A percentile compares a stretch with the other conserved stretches of the same genome.
These are phyloP conservation scores for Setaria viridis DNA, from an alignment of 202 grass and related monocot genomes.

Conservation along the genomic window DNA sequence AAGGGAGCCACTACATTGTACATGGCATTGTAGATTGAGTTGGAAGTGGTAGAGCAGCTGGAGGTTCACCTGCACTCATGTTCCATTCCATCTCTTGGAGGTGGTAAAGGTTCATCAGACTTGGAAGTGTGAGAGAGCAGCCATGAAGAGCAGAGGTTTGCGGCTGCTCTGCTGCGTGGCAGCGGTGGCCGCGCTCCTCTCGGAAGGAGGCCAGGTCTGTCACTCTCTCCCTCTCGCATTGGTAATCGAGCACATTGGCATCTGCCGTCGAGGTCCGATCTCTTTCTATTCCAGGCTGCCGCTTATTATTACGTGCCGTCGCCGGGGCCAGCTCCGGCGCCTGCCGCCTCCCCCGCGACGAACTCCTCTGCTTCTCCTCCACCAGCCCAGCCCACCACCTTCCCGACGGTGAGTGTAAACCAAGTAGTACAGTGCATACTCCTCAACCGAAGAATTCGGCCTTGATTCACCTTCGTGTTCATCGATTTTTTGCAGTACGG, in stretches of 20 bases:
- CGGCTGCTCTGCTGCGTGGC: slow-evolving; percentile 20
- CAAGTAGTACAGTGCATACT: neutral
- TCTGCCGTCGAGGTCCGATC: neutral
- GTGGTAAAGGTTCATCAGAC: too few relatives aligned
- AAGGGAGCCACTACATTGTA: too few relatives aligned
- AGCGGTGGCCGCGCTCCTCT: neutral
- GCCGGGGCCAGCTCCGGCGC: neutral
- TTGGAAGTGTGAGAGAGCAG: too few relatives aligned
- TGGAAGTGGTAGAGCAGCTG: too few relatives aligned
- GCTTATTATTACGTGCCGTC: slow-evolving; percentile 3
- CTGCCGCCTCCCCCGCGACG: neutral
- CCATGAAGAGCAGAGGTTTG: slow-evolving; percentile 2
- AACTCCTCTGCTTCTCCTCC: slow-evolving; percentile 5
- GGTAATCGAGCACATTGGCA: too few relatives aligned
- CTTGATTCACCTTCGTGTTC: neutral
- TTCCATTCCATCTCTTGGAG: too few relatives aligned
- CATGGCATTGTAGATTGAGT: too few relatives aligned
- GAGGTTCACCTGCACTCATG: too few relatives aligned
- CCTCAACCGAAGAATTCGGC: neutral
- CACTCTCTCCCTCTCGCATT: neutral
- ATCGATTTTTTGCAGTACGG: slow-evolving; percentile 43
- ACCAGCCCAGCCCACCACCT: neutral
- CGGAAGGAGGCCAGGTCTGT: slow-evolving; percentile 31
- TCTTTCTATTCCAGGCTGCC: slow-evolving; percentile 12
- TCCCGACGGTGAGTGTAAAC: slow-evolving; percentile 24